Conservation (phyloP, 225 moss, liverwort and hornwort species). For the Climacium dendroides region DNA sequence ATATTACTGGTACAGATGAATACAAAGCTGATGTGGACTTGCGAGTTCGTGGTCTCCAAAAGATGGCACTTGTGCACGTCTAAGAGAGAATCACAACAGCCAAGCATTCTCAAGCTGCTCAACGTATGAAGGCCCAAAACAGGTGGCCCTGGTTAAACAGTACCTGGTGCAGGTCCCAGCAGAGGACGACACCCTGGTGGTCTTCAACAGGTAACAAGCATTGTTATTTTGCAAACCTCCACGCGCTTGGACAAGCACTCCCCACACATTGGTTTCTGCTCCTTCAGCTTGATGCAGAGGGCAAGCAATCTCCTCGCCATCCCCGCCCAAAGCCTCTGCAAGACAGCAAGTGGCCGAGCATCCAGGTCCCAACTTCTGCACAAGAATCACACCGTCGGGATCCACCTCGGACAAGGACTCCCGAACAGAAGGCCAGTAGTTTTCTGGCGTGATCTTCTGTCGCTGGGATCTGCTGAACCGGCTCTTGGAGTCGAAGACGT, state of each 20-base stretch:
- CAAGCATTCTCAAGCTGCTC: conserved; percentile 58
- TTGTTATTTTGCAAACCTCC: conserved; percentile 15
- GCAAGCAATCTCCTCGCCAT: neutral
- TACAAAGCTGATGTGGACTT: neutral
- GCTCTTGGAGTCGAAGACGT: conserved; percentile 26
- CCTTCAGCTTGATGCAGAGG: conserved; percentile 11
- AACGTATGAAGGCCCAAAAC: conserved; percentile 59
- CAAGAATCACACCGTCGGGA: conserved; percentile 75
- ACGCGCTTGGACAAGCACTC: conserved; percentile 60
- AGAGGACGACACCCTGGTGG: conserved; percentile 46
- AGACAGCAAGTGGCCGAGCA: conserved; percentile 19
- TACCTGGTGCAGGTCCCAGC: conserved; percentile 50
- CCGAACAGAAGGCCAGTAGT: conserved; percentile 41
- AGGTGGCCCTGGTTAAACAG: conserved; percentile 50
- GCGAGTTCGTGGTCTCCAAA: conserved; percentile 37
- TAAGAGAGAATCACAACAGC: conserved; percentile 22
- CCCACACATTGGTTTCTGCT: conserved; percentile 55
- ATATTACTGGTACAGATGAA: neutral
- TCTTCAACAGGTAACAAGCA: conserved; percentile 74
- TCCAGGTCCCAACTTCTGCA: conserved; percentile 47
- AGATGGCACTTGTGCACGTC: neutral
- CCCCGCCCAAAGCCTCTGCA: neutral
- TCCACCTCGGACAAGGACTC: conserved; percentile 21
- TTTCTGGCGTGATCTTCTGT: conserved; percentile 37
- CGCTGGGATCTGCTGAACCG: conserved; percentile 6